Percentiles rank a stretch among this genome's conserved stretches.
Conservation (phyloP, 2,329 filamentous ascomycete genomes). For the Stylonectria norvegica region DNA sequence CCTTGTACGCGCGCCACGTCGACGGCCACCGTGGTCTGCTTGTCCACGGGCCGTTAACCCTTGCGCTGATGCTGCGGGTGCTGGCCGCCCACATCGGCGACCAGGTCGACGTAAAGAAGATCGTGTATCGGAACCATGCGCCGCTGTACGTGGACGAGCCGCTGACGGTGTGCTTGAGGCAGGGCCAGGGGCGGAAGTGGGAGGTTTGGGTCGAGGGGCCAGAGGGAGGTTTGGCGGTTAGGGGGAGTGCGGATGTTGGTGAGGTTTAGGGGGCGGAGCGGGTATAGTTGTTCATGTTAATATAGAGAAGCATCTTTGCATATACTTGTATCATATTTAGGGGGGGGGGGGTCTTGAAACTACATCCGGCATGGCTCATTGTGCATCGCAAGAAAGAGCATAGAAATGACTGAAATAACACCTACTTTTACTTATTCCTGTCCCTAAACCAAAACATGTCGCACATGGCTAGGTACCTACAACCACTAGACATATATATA, state of each 20-base stretch:
- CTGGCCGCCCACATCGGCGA: slow-evolving; percentile 37
- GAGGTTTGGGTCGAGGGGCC: slow-evolving; percentile 64
- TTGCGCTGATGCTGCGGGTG: slow-evolving; percentile 71
- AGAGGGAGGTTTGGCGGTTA: slow-evolving; percentile 61
- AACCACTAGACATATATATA: too few relatives aligned
- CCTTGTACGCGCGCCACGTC: slow-evolving; percentile 60
- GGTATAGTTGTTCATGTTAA: too few relatives aligned
- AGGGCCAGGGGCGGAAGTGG: slow-evolving; percentile 41
- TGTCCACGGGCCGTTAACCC: slow-evolving; percentile 81
- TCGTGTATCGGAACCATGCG: slow-evolving; percentile 78
- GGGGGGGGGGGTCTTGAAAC: too few relatives aligned
- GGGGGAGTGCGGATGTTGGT: slow-evolving; percentile 44
- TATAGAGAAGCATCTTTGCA: too few relatives aligned
- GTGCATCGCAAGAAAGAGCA: too few relatives aligned
- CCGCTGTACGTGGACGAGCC: slow-evolving; percentile 74
- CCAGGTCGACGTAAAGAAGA: slow-evolving; percentile 42
- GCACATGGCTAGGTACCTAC: too few relatives aligned
- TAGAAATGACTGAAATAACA: too few relatives aligned
- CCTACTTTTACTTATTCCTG: too few relatives aligned
- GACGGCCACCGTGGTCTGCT: slow-evolving; percentile 75
- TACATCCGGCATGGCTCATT: too few relatives aligned
- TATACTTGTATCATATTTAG: too few relatives aligned
- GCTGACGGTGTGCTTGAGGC: slow-evolving; percentile 65
- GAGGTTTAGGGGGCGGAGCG: too few relatives aligned
- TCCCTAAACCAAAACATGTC: too few relatives aligned